Base-by-base conservation (phyloP, 768 basidiomycete species). In the Termitomyces sp. region DNA sequence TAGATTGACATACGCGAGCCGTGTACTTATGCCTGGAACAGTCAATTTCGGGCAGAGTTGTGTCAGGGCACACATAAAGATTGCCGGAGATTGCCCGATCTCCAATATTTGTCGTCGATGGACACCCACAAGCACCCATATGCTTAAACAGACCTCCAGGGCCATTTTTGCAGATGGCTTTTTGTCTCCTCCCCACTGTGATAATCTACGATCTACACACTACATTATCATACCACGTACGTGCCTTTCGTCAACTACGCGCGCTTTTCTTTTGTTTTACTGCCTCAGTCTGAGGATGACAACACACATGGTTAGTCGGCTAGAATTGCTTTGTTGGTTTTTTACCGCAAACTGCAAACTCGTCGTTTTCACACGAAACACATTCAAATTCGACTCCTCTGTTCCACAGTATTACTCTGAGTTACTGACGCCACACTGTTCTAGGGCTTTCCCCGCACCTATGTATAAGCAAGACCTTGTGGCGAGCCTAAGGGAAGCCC, bases 1-100 rank as follows among this genome's bases (percentile, higher is more conserved):
- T 27, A 4, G 50, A 47, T 45, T n/a, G 3, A 6, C 20, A 4
- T 44, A 26, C 10, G 18, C 27, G 37, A 24, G 32, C 33, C 33
- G 30, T 9, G 49, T 33, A 14, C 26, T 13, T 34, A 40, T 42
- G 20, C 6, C 45, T 46, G 26, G 27, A 44, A 50, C n/a, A 14
- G 30, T 42, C 26, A 22, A 37, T 10, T 46, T 49, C 27, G 22
- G 46, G 20, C 5, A 49, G 20, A 54, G 26, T 56, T 18, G 4
- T 37, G 13, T 43, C 53, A 33, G 42, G 37, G 26, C 26, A 27
- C 30, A 44, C 30, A 10, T 26, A 22, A 60, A 47, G 46, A 46
- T 47, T 60, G 44, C 49, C 55, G 54, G 59, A 60, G 46, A 60
- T 60, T 47, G 50, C 30, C 50, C 43, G 48, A 60, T 60, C 24